Evolutionary conservation across 345 rosid genomes (phyloP).

Genomic region (Citrus mangshanensis): DNA sequence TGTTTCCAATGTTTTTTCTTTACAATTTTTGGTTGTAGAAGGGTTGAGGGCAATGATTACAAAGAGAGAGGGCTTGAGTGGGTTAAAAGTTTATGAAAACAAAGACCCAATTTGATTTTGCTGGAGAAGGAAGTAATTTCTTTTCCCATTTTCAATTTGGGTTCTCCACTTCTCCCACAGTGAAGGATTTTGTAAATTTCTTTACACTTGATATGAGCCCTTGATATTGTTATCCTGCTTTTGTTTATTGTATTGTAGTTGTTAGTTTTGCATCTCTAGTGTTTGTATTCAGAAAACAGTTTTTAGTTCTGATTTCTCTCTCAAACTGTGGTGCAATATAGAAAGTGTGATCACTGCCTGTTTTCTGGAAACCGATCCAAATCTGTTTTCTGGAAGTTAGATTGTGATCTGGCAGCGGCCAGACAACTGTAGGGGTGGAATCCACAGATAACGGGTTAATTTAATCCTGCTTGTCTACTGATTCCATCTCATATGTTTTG

Average conservation of each 20-base stretch:
- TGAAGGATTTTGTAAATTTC: slow-evolving; percentile 29
- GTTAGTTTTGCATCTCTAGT: slow-evolving; percentile 26
- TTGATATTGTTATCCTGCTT: not conserved
- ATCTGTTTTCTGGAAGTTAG: not conserved
- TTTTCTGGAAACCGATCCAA: not conserved
- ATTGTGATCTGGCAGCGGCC: slow-evolving; percentile 43
- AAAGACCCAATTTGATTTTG: slow-evolving; percentile 12
- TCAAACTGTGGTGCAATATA: slow-evolving; percentile 33
- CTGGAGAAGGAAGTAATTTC: not conserved
- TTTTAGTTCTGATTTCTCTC: slow-evolving; percentile 16
- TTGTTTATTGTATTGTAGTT: not conserved
- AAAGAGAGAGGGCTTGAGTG: slow-evolving; percentile 68
- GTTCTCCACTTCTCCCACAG: slow-evolving; percentile 27
- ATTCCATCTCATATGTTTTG: slow-evolving; percentile 45
- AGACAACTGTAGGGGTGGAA: slow-evolving; percentile 64
- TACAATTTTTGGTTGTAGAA: not conserved
- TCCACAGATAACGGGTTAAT: slow-evolving; percentile 46
- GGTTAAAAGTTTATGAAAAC: slow-evolving; percentile 4
- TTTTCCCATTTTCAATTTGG: slow-evolving; percentile 5
- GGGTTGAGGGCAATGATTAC: slow-evolving; percentile 39
- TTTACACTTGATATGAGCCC: slow-evolving; percentile 68
- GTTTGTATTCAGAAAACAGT: slow-evolving; percentile 12
- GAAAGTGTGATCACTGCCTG: slow-evolving; percentile 27
- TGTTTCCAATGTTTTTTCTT: not conserved
- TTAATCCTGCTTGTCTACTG: slow-evolving; percentile 44